Evolutionary conservation across 768 basidiomycete species (phyloP), one percentile per base, ranked within the genome.

Genomic region (Serendipita sp.): DNA sequence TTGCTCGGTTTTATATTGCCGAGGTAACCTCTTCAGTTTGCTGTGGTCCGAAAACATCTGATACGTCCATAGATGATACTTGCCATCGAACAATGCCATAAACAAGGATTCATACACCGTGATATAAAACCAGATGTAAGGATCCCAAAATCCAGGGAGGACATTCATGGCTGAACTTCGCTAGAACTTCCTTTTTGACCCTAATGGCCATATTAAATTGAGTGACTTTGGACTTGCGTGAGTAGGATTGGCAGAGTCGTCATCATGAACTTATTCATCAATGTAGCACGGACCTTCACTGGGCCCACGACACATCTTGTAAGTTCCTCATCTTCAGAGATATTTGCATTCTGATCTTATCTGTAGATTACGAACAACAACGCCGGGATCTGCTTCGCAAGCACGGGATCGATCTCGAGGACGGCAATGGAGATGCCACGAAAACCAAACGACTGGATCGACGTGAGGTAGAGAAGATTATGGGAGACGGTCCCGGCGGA

Each of bases 241-340:
- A 77, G 91, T 85, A 54, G 68, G 16, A 51, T 5, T 51, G 48
- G 5, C 30, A 5, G 5, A 8, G 5, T n/a, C 30, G 16, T 60
- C 8, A 18, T 32, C 56, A 16, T 41, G 13, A 32, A 8, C 56
- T 60, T 30, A 23, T 35, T 18, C 45, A 41, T 15, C 46, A 60
- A 60, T 60, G 70, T 73, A 91, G 89, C 64, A 89, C 91, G 65
- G 88, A 93, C 78, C 80, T 92, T 66, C 94, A 95, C 75, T 96
- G 94, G 94, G 90, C 91, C 23, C 93, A 97, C 75, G 93, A 98
- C 75, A 93, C 91, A 32, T 86, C 86, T 65, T 94, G 90, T 91
- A 68, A 69, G 75, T 48, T 66, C 66, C 75, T 71, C 54, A 58
- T 71, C 65, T 65, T 66, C 65, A 65, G 18, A 41, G 10, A 35